Conservation (phyloP, 257 asterid species). For the Solanum sejunctum region DNA sequence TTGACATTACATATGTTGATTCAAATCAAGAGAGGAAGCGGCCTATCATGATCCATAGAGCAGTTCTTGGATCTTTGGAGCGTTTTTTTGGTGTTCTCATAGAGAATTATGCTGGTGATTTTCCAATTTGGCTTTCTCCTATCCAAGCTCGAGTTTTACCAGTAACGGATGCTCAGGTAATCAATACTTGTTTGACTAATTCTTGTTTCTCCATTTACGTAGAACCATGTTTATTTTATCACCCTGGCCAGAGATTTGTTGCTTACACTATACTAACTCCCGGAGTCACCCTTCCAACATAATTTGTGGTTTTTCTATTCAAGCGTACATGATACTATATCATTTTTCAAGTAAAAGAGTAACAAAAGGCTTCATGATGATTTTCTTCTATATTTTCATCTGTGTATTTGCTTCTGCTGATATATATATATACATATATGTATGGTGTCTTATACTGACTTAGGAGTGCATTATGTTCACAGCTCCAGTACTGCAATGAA, state of each 20-base stretch:
- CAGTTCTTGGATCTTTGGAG: conserved; percentile 92
- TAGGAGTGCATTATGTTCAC: conserved; percentile 6
- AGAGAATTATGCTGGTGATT: conserved; percentile 92
- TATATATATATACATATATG: neutral
- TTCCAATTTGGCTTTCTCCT: conserved; percentile 96
- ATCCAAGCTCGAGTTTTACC: conserved; percentile 78
- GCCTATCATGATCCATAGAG: conserved; percentile 92
- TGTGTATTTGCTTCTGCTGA: neutral
- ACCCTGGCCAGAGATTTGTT: neutral
- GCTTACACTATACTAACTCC: neutral
- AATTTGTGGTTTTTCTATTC: neutral
- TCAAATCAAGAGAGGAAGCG: conserved; percentile 72
- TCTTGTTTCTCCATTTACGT: neutral
- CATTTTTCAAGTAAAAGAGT: neutral
- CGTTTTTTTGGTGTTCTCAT: conserved; percentile 89
- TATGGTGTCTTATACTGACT: neutral
- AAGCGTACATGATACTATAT: neutral
- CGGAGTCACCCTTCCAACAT: neutral
- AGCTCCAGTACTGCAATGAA: conserved; percentile 72
- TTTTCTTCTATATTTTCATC: neutral
- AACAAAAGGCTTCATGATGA: neutral
- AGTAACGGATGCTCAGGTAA: conserved; percentile 79
- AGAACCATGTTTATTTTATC: neutral
- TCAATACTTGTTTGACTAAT: neutral
- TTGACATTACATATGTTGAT: conserved; percentile 72